A percentile compares a stretch with the other conserved stretches of the same genome.
phyloP scores from a whole-genome alignment of 768 basidiomycete species.

The Naganishia friedmannii region DNA sequence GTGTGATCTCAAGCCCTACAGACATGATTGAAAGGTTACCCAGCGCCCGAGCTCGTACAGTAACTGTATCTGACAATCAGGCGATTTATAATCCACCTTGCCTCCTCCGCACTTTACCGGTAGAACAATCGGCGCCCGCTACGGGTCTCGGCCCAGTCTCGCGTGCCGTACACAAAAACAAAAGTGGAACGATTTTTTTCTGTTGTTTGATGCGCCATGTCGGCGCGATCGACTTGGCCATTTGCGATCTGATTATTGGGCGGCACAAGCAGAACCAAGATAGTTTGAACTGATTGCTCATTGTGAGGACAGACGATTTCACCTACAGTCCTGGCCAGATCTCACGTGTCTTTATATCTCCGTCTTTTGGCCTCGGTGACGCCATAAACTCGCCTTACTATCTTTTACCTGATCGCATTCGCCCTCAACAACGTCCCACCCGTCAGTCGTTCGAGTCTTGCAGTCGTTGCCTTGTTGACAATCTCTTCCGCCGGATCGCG shows the following conservation, averaged over 20 bases:
- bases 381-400: background rate
- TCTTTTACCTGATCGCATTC: background rate
- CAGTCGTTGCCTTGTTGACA: constrained; percentile 19
- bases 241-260: constrained; percentile 3
- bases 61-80: background rate
- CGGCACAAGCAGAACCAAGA: background rate
- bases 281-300: background rate
- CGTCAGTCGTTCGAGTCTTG: background rate
- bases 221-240: constrained; percentile 7
- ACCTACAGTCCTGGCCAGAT: background rate
- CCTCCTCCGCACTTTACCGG: too few relatives aligned
- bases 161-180: constrained; percentile 1
- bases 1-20: too few relatives aligned
- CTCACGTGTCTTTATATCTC: background rate
- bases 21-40: too few relatives aligned
- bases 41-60: too few relatives aligned
- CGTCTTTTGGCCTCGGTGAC: background rate
- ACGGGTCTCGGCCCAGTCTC: too few relatives aligned
- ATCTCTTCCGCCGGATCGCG: constrained; percentile 21
- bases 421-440: background rate
- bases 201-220: background rate
- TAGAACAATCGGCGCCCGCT: too few relatives aligned
- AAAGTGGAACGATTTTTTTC: constrained; percentile 21
- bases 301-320: background rate
- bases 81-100: background rate